Percentiles rank a stretch among this genome's conserved stretches.
Evolutionary conservation across 2,329 filamentous ascomycete species (phyloP).

Genomic region (Exserohilum rostratum): DNA sequence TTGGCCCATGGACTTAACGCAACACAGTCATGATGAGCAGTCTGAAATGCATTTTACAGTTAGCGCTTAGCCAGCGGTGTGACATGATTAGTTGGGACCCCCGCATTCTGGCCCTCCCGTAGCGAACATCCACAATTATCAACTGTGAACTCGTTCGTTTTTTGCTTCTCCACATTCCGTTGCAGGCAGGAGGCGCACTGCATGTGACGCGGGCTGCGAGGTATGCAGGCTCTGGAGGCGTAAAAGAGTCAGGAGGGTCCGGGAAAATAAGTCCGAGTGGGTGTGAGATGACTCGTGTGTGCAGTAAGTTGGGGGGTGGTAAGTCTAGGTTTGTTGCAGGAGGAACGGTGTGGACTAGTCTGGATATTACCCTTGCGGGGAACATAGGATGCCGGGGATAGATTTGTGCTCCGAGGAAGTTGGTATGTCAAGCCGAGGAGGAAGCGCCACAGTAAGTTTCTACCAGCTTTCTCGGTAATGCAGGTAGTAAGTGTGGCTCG

Average conservation of each 20-base stretch:
- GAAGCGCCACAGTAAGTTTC: neutral
- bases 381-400: neutral
- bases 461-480: neutral
- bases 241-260: too few species aligned
- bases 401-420: neutral
- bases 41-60: neutral
- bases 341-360: neutral
- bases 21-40: neutral
- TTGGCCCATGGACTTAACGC: neutral
- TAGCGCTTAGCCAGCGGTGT: neutral
- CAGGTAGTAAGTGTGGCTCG: too few species aligned
- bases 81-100: neutral
- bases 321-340: too few species aligned
- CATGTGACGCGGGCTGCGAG: too few species aligned
- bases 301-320: too few species aligned
- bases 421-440: neutral
- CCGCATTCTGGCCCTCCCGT: neutral
- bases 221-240: too few species aligned
- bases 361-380: neutral
- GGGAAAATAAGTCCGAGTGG: too few species aligned
- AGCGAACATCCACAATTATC: too few species aligned
- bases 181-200: neutral
- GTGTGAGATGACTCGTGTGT: too few species aligned
- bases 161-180: too few species aligned
- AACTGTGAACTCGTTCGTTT: too few species aligned